A percentile compares a stretch with the other conserved stretches of the same genome.
Evolutionary conservation across 1,284 basidiomycete species (phyloP).

Genomic region (Marasmius sp.): DNA sequence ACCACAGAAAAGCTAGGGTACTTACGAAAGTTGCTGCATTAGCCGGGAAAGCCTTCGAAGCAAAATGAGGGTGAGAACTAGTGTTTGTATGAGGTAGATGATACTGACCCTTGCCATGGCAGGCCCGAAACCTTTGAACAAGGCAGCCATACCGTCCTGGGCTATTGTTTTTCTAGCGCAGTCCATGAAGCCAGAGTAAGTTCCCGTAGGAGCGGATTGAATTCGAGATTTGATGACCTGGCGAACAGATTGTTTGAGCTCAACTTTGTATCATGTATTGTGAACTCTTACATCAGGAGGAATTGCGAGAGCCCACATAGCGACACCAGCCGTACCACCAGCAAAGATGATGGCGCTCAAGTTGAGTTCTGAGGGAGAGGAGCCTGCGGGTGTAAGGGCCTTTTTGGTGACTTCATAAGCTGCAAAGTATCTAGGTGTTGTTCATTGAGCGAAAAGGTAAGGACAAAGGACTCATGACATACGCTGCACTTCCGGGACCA

Average conservation of each 20-base stretch:
- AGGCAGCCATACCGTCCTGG: conserved; percentile 83
- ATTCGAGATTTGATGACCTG: conserved; percentile 95
- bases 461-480: conserved; percentile 32
- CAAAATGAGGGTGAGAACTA: not conserved
- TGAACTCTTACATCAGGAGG: conserved; percentile 80
- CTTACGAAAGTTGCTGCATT: conserved; percentile 95
- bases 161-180: conserved; percentile 92
- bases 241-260: conserved; percentile 12
- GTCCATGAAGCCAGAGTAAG: conserved; percentile 93
- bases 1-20: conserved; percentile 20
- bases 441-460: conserved; percentile 2
- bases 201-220: conserved; percentile 96
- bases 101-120: conserved; percentile 86
- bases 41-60: conserved; percentile 79
- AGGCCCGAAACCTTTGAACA: conserved; percentile 98
- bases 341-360: conserved; percentile 88
- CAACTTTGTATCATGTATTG: not conserved
- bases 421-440: conserved; percentile 81
- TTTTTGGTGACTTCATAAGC: conserved; percentile 96
- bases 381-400: conserved; percentile 74
- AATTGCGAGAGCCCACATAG: conserved; percentile 97
- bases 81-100: not conserved
- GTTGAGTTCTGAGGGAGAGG: conserved; percentile 80
- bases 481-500: conserved; percentile 96
- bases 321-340: conserved; percentile 93